phyloP scores from a whole-genome alignment of 2,329 filamentous ascomycete genomes.

The Aspergillus neotritici region DNA sequence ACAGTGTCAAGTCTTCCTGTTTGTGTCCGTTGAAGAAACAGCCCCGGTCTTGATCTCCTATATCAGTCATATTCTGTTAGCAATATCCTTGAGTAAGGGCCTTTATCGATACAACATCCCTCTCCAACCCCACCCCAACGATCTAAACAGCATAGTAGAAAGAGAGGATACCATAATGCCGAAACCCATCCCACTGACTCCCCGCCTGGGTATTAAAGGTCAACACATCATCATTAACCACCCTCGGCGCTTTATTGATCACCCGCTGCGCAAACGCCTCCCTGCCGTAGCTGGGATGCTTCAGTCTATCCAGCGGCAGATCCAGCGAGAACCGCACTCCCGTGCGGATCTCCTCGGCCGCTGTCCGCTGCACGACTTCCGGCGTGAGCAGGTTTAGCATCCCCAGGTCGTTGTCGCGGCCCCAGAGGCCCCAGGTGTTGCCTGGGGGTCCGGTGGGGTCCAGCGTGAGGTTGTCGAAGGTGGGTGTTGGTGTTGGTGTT shows the following conservation, averaged over 20 bases:
- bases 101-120: neutral
- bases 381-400: conserved; percentile 53
- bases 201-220: conserved; percentile 55
- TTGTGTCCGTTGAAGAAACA: conserved; percentile 41
- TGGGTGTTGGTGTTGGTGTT: conserved; percentile 10
- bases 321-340: conserved; percentile 50
- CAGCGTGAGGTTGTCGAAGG: conserved; percentile 47
- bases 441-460: conserved; percentile 46
- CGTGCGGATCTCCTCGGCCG: conserved; percentile 42
- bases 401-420: conserved; percentile 47
- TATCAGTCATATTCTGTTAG: neutral
- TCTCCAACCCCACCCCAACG: neutral
- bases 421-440: conserved; percentile 55
- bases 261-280: conserved; percentile 52
- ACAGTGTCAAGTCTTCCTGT: conserved; percentile 34
- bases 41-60: conserved; percentile 39
- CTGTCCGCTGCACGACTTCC: conserved; percentile 34
- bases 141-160: conserved; percentile 3
- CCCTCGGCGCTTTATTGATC: conserved; percentile 46
- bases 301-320: conserved; percentile 53
- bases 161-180: conserved; percentile 28
- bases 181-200: conserved; percentile 47
- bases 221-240: conserved; percentile 58
- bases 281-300: conserved; percentile 52
- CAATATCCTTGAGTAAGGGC: neutral